A percentile compares a stretch with the other conserved stretches of the same genome.
Evolutionary conservation across 2,329 filamentous ascomycete species (phyloP).

Genomic region (Coniochaeta sp.): DNA sequence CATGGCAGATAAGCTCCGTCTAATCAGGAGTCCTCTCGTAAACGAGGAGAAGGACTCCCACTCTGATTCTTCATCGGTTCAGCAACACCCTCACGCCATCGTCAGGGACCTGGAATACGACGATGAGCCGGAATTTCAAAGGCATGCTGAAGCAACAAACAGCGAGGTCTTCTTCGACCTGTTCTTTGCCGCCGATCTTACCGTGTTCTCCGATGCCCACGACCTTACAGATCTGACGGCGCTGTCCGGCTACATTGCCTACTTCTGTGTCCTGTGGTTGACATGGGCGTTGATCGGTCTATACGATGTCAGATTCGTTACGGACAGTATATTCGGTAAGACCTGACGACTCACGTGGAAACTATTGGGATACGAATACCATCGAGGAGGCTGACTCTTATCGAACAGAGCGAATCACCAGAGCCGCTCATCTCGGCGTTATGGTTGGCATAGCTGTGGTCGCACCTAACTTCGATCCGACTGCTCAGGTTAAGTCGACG

Average conservation of each 20-base stretch:
- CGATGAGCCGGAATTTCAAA: background rate
- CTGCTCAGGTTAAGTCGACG: conserved; percentile 22
- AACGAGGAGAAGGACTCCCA: background rate
- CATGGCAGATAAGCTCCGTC: background rate
- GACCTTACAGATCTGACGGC: conserved; percentile 15
- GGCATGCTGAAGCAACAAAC: background rate
- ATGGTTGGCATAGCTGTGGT: conserved; percentile 60
- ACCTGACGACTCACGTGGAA: background rate
- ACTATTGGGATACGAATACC: background rate
- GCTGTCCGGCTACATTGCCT: conserved; percentile 40
- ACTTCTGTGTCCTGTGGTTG: conserved; percentile 54
- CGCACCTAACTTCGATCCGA: conserved; percentile 36
- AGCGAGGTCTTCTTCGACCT: conserved; percentile 50
- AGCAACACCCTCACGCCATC: background rate
- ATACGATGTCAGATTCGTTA: conserved; percentile 58
- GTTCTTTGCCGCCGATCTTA: conserved; percentile 58
- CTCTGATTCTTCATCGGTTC: background rate
- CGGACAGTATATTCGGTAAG: conserved; percentile 51
- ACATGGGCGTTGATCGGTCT: conserved; percentile 60
- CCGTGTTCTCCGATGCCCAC: conserved; percentile 44
- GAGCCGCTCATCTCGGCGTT: conserved; percentile 52
- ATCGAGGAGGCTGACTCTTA: background rate
- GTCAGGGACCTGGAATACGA: background rate
- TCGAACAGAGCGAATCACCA: conserved; percentile 38
- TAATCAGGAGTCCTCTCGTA: background rate